A percentile compares a stretch with the other conserved stretches of the same genome.
Conservation (phyloP, 2,329 filamentous ascomycete genomes). For the Thelonectria rubi region DNA sequence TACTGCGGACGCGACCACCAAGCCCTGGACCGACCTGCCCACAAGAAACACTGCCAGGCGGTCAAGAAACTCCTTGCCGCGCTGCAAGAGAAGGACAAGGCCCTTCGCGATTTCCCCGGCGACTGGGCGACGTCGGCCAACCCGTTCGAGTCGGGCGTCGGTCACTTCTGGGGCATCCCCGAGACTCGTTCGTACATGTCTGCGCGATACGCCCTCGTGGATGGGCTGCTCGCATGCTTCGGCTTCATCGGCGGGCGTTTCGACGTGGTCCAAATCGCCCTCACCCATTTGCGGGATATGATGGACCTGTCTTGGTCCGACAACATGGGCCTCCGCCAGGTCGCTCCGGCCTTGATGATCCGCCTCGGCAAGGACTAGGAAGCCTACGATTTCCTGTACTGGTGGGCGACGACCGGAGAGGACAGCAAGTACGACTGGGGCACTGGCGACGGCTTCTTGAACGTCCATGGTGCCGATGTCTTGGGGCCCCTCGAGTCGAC, state of each 20-base stretch:
- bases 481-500: constrained; percentile 46
- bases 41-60: constrained; percentile 52
- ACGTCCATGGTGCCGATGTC: constrained; percentile 51
- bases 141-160: constrained; percentile 50
- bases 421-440: constrained; percentile 33
- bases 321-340: constrained; percentile 53
- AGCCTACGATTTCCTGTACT: constrained; percentile 56
- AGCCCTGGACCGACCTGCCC: constrained; percentile 44
- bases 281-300: constrained; percentile 55
- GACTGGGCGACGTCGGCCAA: constrained; percentile 43
- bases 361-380: constrained; percentile 60
- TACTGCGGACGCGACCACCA: constrained; percentile 60
- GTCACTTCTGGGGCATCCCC: constrained; percentile 54
- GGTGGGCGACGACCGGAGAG: constrained; percentile 37
- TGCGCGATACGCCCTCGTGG: constrained; percentile 42
- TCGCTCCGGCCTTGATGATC: constrained; percentile 54
- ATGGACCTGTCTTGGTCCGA: constrained; percentile 55
- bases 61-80: constrained; percentile 45
- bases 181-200: constrained; percentile 58
- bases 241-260: constrained; percentile 43
- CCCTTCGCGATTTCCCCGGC: constrained; percentile 45
- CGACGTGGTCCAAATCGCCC: constrained; percentile 43
- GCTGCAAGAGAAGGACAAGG: constrained; percentile 49
- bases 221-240: constrained; percentile 42
- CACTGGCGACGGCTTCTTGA: constrained; percentile 38